phyloP scores from a whole-genome alignment of 305 asterid species.

The Solanum hybrid region DNA sequence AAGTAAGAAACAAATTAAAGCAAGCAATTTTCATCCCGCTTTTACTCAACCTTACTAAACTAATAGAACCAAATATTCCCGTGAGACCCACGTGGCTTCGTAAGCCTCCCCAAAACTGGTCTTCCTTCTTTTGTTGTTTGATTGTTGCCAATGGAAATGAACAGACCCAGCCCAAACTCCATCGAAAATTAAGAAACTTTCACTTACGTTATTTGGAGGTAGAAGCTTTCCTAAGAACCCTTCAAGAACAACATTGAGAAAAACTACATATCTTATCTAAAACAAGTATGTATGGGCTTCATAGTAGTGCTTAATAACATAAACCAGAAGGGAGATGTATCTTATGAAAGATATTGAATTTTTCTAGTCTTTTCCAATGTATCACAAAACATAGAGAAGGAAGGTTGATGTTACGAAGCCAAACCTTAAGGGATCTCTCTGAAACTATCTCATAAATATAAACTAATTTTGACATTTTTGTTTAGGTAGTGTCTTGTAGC shows the following conservation, averaged over 20 bases:
- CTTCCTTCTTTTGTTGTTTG: background rate
- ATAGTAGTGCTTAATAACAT: background rate
- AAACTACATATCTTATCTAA: background rate
- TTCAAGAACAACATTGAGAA: background rate
- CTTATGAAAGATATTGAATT: background rate
- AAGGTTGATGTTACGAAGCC: background rate
- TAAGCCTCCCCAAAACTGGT: background rate
- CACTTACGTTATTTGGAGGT: background rate
- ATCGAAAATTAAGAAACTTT: background rate
- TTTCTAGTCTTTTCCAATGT: background rate
- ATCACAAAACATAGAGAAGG: background rate
- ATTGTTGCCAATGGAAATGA: background rate
- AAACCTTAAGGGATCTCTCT: background rate
- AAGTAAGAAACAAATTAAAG: background rate
- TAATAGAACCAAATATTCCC: background rate
- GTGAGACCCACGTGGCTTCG: background rate
- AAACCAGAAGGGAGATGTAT: background rate
- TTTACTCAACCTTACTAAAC: background rate
- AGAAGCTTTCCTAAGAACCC: background rate
- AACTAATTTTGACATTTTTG: background rate
- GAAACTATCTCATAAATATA: background rate
- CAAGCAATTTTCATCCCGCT: background rate
- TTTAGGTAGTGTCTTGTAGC: background rate
- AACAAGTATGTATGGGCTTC: background rate
- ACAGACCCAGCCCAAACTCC: background rate